Evolutionary conservation across 768 basidiomycete genomes (phyloP).

Genomic region (Mycena metata): DNA sequence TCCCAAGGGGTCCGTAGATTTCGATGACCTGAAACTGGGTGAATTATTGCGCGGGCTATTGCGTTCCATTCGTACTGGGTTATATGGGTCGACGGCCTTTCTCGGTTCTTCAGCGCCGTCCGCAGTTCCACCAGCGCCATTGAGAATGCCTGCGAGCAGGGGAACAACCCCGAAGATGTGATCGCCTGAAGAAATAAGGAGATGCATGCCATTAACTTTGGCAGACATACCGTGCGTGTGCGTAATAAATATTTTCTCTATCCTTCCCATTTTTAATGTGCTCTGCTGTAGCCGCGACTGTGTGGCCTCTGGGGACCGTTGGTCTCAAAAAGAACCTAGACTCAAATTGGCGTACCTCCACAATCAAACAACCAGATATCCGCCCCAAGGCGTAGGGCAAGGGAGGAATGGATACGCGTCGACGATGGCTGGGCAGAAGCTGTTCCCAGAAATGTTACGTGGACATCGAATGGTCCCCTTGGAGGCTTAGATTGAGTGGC

Average conservation of each 20-base stretch:
- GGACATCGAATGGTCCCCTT: constrained; percentile 51
- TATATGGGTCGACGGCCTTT: constrained; percentile 49
- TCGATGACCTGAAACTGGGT: constrained; percentile 68
- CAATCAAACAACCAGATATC: constrained; percentile 91
- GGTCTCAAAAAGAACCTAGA: background rate
- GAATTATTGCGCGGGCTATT: background rate
- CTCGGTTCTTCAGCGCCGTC: constrained; percentile 75
- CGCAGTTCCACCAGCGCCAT: constrained; percentile 78
- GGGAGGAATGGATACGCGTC: constrained; percentile 83
- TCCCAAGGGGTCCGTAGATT: constrained; percentile 89
- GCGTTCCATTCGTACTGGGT: constrained; percentile 48
- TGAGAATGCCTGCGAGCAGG: constrained; percentile 75
- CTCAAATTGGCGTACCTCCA: constrained; percentile 50
- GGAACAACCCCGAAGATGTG: constrained; percentile 85
- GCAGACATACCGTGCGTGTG: constrained; percentile 82
- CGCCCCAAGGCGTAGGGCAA: constrained; percentile 73
- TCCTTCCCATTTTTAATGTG: constrained; percentile 78
- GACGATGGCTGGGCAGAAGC: constrained; percentile 86
- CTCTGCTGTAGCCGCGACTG: constrained; percentile 84
- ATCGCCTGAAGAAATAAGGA: constrained; percentile 65
- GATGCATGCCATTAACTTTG: background rate
- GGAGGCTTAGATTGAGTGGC: background rate
- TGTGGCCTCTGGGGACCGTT: constrained; percentile 67
- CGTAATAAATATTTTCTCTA: constrained; percentile 88
- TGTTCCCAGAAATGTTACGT: constrained; percentile 83